Evolutionary conservation across 2,329 filamentous ascomycete genomes (phyloP), one percentile per base, ranked within the genome.

Genomic region (Xylariaceae sp.): DNA sequence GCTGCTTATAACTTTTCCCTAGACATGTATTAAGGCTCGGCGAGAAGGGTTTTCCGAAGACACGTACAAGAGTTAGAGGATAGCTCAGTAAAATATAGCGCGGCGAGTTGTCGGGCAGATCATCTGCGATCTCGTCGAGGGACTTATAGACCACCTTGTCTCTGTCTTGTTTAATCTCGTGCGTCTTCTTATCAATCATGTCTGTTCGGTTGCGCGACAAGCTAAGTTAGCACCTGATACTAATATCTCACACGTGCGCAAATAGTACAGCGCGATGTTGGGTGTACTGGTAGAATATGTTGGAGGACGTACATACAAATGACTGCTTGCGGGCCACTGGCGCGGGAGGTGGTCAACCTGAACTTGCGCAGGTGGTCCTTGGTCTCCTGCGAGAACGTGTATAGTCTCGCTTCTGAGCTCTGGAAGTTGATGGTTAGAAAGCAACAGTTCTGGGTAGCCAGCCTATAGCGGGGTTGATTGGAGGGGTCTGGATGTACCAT

Each of bases 291-390:
- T 61, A 27, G 62, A 58, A 46, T 36, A 30, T 24, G 6, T n/a
- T 32, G 8, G 33, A 59, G 70, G 68, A 76, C 71, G 65, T 72
- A 81, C 87, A 75, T 89, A 97, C 94, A 97, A 64, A 99, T 96
- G 58, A 95, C 86, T 57, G 92, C 94, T 77, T 97, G 91, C 0
- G 92, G 88, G 40, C 88, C 86, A 70, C 64, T 93, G 46, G 91
- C 86, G 61, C 94, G 81, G 27, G 92, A 97, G 2, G 94, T 97
- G 21, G 88, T 85, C 23, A 99, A 82, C 44, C 94, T 89, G 77
- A 99, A 99, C 75, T 97, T 97, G 73, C 91, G 89, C 62, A 99
- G 84, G 69, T 92, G 87, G 62, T 92, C 86, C 75, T 88, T 94
- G 39, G 91, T 96, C 75, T 94, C 91, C 60, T 86, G 83, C 26